Evolutionary conservation across 305 asterid genomes (phyloP).

Genomic region (Fraxinus xanthoxyloides): DNA sequence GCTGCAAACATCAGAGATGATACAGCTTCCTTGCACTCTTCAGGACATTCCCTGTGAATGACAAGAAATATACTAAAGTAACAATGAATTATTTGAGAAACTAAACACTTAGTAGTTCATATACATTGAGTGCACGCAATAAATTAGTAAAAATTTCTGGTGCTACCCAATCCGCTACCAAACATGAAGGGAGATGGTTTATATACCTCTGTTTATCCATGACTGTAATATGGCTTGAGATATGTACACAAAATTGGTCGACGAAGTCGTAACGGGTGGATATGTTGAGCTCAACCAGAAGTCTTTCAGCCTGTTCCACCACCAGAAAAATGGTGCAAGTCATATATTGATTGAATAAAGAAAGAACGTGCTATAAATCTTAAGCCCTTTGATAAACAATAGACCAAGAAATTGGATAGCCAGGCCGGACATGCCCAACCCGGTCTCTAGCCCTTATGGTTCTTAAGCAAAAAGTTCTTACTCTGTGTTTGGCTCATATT

Average conservation of each 20-base stretch:
- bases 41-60: slow-evolving; percentile 75
- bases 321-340: slow-evolving; percentile 14
- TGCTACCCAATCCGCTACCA: background rate
- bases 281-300: slow-evolving; percentile 50
- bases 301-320: slow-evolving; percentile 67
- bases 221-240: slow-evolving; percentile 45
- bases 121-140: background rate
- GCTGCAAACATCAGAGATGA: slow-evolving; percentile 82
- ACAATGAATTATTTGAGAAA: background rate
- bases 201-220: slow-evolving; percentile 67
- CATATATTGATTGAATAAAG: background rate
- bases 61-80: background rate
- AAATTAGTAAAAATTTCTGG: background rate
- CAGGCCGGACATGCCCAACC: background rate
- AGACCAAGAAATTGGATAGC: background rate
- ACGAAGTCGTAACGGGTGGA: slow-evolving; percentile 62
- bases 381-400: background rate
- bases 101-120: background rate
- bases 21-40: slow-evolving; percentile 84
- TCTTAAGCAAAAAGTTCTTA: background rate
- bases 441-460: background rate
- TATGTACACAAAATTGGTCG: slow-evolving; percentile 48
- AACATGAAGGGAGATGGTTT: background rate
- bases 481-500: background rate
- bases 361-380: background rate